A percentile compares a stretch with the other conserved stretches of the same genome.
These are phyloP conservation scores for Tolypocladium cylindrosporum DNA, from an alignment of 2,329 filamentous ascomycete species.

Conservation along the genomic window DNA sequence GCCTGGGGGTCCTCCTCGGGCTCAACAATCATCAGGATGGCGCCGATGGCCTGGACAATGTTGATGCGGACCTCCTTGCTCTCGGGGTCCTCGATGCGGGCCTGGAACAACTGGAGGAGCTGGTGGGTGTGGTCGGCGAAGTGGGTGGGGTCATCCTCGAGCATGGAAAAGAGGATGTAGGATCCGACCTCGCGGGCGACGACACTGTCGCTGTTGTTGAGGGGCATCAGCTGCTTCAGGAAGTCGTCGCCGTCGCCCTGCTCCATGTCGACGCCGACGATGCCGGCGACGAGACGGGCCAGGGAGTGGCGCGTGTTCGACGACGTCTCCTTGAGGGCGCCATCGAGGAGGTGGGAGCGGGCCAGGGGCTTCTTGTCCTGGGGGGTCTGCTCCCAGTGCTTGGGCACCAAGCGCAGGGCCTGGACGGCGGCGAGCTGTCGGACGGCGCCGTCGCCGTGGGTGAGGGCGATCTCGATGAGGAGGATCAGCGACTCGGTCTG, in stretches of 20 bases:
- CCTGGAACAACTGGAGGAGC: constrained; percentile 74
- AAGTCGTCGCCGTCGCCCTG: constrained; percentile 72
- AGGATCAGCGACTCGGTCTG: constrained; percentile 74
- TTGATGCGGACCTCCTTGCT: constrained; percentile 91
- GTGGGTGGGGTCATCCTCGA: constrained; percentile 77
- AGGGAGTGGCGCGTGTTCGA: constrained; percentile 74
- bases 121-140: constrained; percentile 73
- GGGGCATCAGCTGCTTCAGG: constrained; percentile 67
- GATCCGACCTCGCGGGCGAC: constrained; percentile 81
- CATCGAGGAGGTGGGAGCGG: constrained; percentile 73
- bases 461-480: constrained; percentile 80
- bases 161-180: constrained; percentile 84
- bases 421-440: constrained; percentile 90
- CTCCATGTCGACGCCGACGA: constrained; percentile 73
- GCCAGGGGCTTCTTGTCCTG: constrained; percentile 70
- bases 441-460: constrained; percentile 60
- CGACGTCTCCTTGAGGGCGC: constrained; percentile 70
- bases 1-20: constrained; percentile 72
- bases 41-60: constrained; percentile 82
- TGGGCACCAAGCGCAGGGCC: constrained; percentile 68
- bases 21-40: constrained; percentile 78
- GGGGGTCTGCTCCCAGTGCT: constrained; percentile 73
- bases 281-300: constrained; percentile 76
- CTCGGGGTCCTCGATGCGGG: constrained; percentile 81
- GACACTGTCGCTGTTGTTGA: constrained; percentile 64